Evolutionary conservation across 345 rosid species (phyloP).

Genomic region (Corchorus olitorius): DNA sequence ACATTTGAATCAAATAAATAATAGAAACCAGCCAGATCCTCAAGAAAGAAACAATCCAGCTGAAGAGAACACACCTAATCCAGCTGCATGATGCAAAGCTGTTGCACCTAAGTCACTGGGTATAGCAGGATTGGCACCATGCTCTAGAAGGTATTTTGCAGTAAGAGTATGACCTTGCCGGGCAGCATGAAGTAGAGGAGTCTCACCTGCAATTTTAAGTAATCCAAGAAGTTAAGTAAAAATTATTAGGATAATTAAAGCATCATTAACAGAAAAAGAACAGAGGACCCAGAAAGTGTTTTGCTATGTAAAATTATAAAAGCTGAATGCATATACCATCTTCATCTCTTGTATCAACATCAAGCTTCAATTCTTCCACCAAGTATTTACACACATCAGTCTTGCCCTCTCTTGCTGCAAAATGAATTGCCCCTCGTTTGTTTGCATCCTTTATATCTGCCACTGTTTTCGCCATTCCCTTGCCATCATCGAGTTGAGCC

Average conservation of each 20-base stretch:
- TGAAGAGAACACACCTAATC: conserved; percentile 51
- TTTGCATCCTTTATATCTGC: conserved; percentile 88
- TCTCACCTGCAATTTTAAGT: conserved; percentile 63
- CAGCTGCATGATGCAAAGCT: conserved; percentile 89
- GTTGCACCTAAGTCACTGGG: conserved; percentile 87
- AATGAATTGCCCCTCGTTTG: conserved; percentile 90
- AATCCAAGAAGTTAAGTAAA: conserved; percentile 10
- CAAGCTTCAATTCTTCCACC: conserved; percentile 76
- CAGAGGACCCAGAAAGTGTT: not conserved
- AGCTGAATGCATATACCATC: conserved; percentile 55
- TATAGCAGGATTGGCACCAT: conserved; percentile 69
- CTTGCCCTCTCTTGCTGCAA: conserved; percentile 90
- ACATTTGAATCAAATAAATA: not conserved
- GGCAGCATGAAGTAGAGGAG: conserved; percentile 93
- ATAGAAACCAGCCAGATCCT: not conserved
- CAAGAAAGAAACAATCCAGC: not conserved
- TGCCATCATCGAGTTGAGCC: conserved; percentile 76
- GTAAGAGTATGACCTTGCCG: conserved; percentile 82
- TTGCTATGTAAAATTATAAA: not conserved
- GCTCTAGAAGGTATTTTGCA: conserved; percentile 75
- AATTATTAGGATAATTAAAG: not conserved
- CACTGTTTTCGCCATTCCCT: conserved; percentile 62
- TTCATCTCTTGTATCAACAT: conserved; percentile 70
- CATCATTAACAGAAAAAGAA: not conserved
- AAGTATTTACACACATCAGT: conserved; percentile 80